Evolutionary conservation across 129 eudicot genomes (phyloP), one percentile per base, ranked within the genome.

Genomic region (Calendula officinalis): DNA sequence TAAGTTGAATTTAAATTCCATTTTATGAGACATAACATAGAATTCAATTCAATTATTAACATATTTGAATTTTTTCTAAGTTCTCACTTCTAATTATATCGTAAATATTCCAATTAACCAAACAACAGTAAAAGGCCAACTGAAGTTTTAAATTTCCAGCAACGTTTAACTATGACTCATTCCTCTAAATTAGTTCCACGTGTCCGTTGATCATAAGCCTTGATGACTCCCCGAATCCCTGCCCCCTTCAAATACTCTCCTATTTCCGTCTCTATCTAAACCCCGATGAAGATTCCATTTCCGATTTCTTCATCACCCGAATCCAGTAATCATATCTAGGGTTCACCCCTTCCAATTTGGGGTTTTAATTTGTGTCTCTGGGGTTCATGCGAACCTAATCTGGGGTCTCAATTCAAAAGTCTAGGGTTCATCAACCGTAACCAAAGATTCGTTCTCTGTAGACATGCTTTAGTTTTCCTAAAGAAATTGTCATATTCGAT

Each of bases 171-270:
- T n/a, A 51, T 73, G 78, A 73, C 67, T 65, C 72, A 65, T 48
- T 45, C 61, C 72, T 56, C 49, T 64, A 56, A 5, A 36, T 38
- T 37, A 46, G 10, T 11, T n/a, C 72, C 78, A 65, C 78, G 78
- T 73, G 72, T 73, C 72, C 38, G n/a, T 57, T 22, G 43, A 0
- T 65, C 71, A 73, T 66, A 64, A 55, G 66, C 53, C 77, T 55
- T 56, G 72, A 46, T 72, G 77, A 63, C 71, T 63, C 61, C 62
- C 50, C 77, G 14, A 54, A 41, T n/a, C 14, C 60, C 56, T 22
- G n/a, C n/a, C 47, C 52, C 66, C 72, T 66, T 64, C 71, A 56
- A 56, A 65, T 73, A 64, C 11, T 55, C 65, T 40, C 43, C 44
- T 4, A 8, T 14, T 62, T 62, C 46, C 27, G 50, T 27, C 42